These are phyloP conservation scores for Xylaria grammica DNA, from an alignment of 495 filamentous ascomycete species.

Conservation along the genomic window DNA sequence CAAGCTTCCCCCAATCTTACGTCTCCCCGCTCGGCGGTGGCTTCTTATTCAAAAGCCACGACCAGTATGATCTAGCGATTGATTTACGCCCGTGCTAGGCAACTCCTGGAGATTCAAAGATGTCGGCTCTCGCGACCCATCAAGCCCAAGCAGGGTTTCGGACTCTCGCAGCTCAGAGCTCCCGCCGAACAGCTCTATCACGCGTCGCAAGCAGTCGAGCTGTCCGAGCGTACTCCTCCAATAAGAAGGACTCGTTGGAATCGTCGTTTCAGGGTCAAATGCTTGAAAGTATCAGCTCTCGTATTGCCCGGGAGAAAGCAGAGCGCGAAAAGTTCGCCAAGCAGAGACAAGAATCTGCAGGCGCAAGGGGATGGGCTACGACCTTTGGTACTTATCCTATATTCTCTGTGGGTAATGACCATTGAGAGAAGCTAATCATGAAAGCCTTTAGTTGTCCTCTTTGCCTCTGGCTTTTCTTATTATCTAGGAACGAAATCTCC, in stretches of 20 bases:
- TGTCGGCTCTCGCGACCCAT: conserved; percentile 32
- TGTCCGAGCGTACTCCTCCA: conserved; percentile 28
- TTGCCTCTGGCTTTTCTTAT: conserved; percentile 68
- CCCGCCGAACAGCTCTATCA: conserved; percentile 21
- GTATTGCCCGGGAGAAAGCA: conserved; percentile 74
- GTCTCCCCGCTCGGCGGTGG: not conserved
- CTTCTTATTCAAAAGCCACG: not conserved
- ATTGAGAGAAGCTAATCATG: conserved; percentile 21
- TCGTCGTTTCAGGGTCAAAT: conserved; percentile 83
- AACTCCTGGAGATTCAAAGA: conserved; percentile 22
- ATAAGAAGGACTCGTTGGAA: conserved; percentile 34
- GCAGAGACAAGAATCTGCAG: conserved; percentile 56
- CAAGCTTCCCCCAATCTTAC: conserved; percentile 3
- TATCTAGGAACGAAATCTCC: conserved; percentile 70
- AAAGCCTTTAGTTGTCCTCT: conserved; percentile 54
- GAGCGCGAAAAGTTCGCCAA: conserved; percentile 70
- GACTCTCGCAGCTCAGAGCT: conserved; percentile 17
- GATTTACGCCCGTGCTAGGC: conserved; percentile 8
- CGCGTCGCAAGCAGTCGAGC: conserved; percentile 20
- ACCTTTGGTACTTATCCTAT: conserved; percentile 62
- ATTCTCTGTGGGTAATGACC: not conserved
- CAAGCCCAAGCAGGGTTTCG: conserved; percentile 29
- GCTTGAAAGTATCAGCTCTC: conserved; percentile 78
- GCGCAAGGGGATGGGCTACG: conserved; percentile 62
- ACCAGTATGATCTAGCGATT: conserved; percentile 17